Percentiles rank a stretch among this genome's conserved stretches.
Evolutionary conservation across 345 rosid species (phyloP).

Genomic region (Hibiscus mutabilis): DNA sequence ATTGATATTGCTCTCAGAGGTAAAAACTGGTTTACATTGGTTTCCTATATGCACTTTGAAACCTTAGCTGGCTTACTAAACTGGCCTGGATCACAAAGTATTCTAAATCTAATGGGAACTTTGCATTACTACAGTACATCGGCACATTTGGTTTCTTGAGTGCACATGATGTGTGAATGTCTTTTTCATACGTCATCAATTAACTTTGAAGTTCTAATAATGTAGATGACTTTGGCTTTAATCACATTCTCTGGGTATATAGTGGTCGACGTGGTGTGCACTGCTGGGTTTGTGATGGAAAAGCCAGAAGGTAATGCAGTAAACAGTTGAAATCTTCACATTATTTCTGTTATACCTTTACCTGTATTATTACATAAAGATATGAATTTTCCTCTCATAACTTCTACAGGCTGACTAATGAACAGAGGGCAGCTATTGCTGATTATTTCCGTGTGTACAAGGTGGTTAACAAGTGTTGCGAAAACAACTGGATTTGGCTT

Average conservation of each 20-base stretch:
- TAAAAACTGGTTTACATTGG: constrained; percentile 12
- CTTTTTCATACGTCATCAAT: not conserved
- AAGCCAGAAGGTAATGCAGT: constrained; percentile 66
- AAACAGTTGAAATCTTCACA: not conserved
- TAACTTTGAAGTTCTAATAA: constrained; percentile 7
- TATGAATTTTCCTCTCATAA: constrained; percentile 5
- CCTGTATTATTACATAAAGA: not conserved
- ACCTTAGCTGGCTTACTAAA: not conserved
- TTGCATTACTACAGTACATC: too few relatives aligned
- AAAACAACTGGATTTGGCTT: not conserved
- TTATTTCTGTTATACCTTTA: not conserved
- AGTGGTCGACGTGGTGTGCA: constrained; percentile 95
- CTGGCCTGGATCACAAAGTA: not conserved
- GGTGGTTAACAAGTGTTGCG: constrained; percentile 30
- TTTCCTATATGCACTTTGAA: not conserved
- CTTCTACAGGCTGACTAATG: constrained; percentile 66
- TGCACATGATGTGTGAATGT: not conserved
- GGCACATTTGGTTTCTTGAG: not conserved
- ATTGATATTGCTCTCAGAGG: constrained; percentile 80
- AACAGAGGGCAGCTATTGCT: constrained; percentile 86
- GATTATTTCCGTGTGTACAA: constrained; percentile 83
- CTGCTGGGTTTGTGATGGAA: constrained; percentile 92
- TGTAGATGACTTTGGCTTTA: constrained; percentile 73
- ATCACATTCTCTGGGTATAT: constrained; percentile 85
- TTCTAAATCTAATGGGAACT: too few relatives aligned